Evolutionary conservation across 2,329 filamentous ascomycete genomes (phyloP).

Genomic region (Aspergillus sp.): DNA sequence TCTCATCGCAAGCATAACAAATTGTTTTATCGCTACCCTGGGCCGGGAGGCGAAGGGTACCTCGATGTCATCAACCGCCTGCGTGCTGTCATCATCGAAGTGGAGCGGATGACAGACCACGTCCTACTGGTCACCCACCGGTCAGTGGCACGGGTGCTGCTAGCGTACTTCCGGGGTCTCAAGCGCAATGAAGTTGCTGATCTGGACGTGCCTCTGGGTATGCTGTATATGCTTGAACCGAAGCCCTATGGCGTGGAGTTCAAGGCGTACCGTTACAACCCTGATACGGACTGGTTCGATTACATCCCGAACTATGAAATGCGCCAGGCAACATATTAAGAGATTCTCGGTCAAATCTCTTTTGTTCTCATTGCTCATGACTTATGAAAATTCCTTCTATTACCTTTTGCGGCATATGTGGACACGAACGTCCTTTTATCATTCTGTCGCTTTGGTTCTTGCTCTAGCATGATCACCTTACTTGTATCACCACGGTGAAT

Average conservation of each 20-base stretch:
- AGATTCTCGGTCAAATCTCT: too few relatives aligned
- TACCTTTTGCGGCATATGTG: too few relatives aligned
- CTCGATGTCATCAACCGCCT: constrained; percentile 94
- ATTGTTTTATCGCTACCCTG: constrained; percentile 91
- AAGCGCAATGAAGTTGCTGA: constrained; percentile 87
- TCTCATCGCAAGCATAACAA: constrained; percentile 73
- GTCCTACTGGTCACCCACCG: constrained; percentile 87
- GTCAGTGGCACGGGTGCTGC: constrained; percentile 80
- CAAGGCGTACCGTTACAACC: constrained; percentile 87
- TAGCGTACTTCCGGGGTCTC: constrained; percentile 94
- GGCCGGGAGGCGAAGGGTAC: constrained; percentile 91
- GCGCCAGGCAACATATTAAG: constrained; percentile 30
- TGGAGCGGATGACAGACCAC: constrained; percentile 95
- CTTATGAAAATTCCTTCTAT: too few relatives aligned
- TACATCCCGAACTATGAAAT: constrained; percentile 78
- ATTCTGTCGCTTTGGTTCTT: neutral
- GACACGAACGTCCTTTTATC: neutral
- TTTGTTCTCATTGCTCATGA: too few relatives aligned
- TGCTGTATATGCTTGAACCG: constrained; percentile 90
- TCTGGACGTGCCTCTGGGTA: constrained; percentile 85
- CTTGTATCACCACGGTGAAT: neutral
- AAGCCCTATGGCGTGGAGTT: constrained; percentile 98
- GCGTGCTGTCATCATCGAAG: constrained; percentile 89
- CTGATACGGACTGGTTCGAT: constrained; percentile 69
- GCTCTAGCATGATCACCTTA: neutral